A percentile compares a stretch with the other conserved stretches of the same genome.
phyloP scores from a whole-genome alignment of 352 stramenopile genomes.

The Phytophthora pistaciae region DNA sequence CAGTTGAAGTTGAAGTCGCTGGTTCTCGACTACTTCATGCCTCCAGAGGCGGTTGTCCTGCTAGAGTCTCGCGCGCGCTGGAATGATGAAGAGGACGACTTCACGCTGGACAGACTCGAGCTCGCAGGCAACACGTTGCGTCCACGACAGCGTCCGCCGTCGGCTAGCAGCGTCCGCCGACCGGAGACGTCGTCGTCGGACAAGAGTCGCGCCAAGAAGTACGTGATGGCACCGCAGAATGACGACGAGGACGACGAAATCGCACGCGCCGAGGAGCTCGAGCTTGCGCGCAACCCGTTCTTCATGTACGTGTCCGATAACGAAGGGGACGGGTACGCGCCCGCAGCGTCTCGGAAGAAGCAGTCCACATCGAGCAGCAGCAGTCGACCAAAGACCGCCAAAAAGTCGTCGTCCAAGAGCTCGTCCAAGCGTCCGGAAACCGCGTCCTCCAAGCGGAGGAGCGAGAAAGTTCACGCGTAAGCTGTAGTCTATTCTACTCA shows the following conservation, averaged over 20 bases:
- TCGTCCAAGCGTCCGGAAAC: conserved; percentile 71
- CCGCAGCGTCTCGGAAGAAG: conserved; percentile 66
- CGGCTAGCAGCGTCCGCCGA: conserved; percentile 69
- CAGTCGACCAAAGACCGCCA: conserved; percentile 66
- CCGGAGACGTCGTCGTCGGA: conserved; percentile 78
- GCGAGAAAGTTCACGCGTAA: conserved; percentile 47
- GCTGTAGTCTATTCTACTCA: neutral
- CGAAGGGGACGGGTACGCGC: conserved; percentile 81
- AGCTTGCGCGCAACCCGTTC: conserved; percentile 80
- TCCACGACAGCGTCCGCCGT: conserved; percentile 70
- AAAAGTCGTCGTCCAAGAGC: conserved; percentile 58
- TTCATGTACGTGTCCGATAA: conserved; percentile 89
- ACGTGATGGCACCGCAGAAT: conserved; percentile 29
- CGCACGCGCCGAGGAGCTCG: conserved; percentile 68
- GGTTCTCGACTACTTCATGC: conserved; percentile 94
- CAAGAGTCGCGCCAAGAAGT: conserved; percentile 65
- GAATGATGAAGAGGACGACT: conserved; percentile 85
- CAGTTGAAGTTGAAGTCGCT: conserved; percentile 97
- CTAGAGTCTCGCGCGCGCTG: conserved; percentile 72
- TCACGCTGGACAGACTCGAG: conserved; percentile 75
- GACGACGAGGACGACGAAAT: conserved; percentile 70
- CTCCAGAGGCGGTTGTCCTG: conserved; percentile 56
- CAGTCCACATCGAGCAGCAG: conserved; percentile 16
- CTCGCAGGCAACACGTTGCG: conserved; percentile 77
- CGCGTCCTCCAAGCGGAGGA: conserved; percentile 61